Evolutionary conservation across 2,329 filamentous ascomycete genomes (phyloP).

Genomic region (Sporothrix luriei): DNA sequence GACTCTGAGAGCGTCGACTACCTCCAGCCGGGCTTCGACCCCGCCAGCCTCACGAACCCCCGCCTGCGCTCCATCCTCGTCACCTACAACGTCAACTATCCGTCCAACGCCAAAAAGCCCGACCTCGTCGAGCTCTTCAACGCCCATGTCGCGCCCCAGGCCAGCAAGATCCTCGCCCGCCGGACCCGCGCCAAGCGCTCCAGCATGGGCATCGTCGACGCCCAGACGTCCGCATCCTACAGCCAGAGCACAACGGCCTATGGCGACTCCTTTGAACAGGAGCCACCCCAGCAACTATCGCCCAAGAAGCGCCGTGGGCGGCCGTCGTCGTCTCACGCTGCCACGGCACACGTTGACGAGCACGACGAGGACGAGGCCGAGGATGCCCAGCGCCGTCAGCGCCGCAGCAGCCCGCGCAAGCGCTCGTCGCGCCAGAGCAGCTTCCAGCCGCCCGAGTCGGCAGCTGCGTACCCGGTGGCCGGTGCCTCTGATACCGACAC

Average conservation of each 20-base stretch:
- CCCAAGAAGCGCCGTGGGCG: slow-evolving; percentile 20
- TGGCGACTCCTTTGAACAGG: slow-evolving; percentile 57
- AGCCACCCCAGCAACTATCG: background rate
- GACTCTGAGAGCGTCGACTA: slow-evolving; percentile 74
- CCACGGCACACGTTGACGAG: slow-evolving; percentile 50
- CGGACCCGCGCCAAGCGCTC: slow-evolving; percentile 81
- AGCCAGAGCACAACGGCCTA: slow-evolving; percentile 56
- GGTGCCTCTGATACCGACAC: slow-evolving; percentile 53
- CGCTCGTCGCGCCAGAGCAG: slow-evolving; percentile 58
- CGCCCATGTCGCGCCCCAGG: slow-evolving; percentile 74
- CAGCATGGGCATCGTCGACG: slow-evolving; percentile 78
- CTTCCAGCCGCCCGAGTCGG: slow-evolving; percentile 48
- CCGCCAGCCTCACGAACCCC: slow-evolving; percentile 79
- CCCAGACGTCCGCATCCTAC: slow-evolving; percentile 58
- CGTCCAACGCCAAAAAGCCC: slow-evolving; percentile 86
- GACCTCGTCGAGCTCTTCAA: slow-evolving; percentile 85
- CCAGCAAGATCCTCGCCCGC: slow-evolving; percentile 72
- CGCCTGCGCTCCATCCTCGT: slow-evolving; percentile 89
- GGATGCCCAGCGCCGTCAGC: slow-evolving; percentile 39
- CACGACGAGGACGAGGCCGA: slow-evolving; percentile 54
- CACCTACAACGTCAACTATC: slow-evolving; percentile 81
- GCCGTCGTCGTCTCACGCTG: slow-evolving; percentile 10
- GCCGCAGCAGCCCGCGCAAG: slow-evolving; percentile 56
- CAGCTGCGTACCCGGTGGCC: slow-evolving; percentile 38
- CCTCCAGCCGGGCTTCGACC: slow-evolving; percentile 83